Evolutionary conservation across 2,329 filamentous ascomycete species (phyloP), one percentile per base, ranked within the genome.

Genomic region (Didymellaceae sp.): DNA sequence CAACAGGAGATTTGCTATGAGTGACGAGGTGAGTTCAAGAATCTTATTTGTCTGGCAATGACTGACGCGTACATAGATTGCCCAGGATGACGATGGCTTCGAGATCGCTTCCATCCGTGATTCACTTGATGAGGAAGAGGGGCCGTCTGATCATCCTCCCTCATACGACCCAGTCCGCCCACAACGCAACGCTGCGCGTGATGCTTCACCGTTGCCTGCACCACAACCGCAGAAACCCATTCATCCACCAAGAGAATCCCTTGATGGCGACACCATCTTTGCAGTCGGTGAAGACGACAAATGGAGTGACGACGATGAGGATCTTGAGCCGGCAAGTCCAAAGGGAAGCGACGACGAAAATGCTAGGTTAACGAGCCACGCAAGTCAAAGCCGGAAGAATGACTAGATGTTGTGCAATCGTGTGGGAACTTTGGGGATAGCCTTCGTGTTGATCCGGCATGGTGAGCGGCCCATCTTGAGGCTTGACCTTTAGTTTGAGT

Each of bases 1-100:
- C 76, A 99, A 99, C 77, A 85, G 92, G 63, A 86, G 94, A 49
- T 99, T 99, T 67, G 94, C 94, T 56, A 99, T 99, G 94, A 96
- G 90, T 77, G 94, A 99, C 68, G 94, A 99, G 81, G 84, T 86
- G 78, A 65, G 77, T 50, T 14, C 17, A 5, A 14, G 10, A 5
- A 33, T 25, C 13, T 25, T 11, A 2, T 21, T 17, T 7, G 10
- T n/a, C 16, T 30, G 13, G 3, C 25, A 5, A 17, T 39, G 20
- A 51, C 72, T 79, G 48, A 80, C 55, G 22, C 9, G 5, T 13
- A 6, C 39, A 31, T 55, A 87, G 84, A 88, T 99, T 68, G 93
- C 94, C 2, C 94, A 97, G 82, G 94, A 99, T 66, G 94, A 99
- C 63, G 93, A 97, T 68, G 94, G 94, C 26, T 99, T 99, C 71